A percentile compares a stretch with the other conserved stretches of the same genome.
These are phyloP conservation scores for Isatis tinctoria DNA, from an alignment of 345 rosid species.

Conservation along the genomic window DNA sequence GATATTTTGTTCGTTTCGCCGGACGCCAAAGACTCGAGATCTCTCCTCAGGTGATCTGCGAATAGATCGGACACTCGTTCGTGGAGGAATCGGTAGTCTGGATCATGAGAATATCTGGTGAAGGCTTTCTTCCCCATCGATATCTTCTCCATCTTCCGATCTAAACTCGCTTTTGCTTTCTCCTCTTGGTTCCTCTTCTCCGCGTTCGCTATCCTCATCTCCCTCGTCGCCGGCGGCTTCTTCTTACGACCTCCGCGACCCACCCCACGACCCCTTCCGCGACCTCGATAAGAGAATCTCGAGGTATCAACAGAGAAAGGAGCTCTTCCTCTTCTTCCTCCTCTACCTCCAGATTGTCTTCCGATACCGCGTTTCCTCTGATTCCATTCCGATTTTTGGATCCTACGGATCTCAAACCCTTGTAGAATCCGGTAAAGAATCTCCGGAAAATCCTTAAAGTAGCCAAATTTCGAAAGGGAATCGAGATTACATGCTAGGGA, in stretches of 20 bases:
- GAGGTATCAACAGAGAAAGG: no score
- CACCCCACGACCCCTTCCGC: no score
- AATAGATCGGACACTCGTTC: conserved; percentile 55
- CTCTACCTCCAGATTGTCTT: no score
- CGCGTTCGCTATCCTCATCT: conserved; percentile 16
- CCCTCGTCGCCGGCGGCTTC: conserved; percentile 1
- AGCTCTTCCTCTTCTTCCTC: no score
- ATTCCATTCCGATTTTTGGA: conserved; percentile 39
- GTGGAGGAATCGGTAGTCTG: conserved; percentile 44
- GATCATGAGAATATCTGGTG: conserved; percentile 38
- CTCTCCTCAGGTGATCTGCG: conserved; percentile 32
- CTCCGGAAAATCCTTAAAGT: conserved; percentile 62
- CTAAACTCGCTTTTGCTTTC: conserved; percentile 41
- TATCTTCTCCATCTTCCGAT: conserved; percentile 35
- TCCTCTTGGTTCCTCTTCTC: conserved; percentile 20
- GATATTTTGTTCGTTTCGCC: conserved; percentile 37
- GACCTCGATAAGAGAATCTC: no score
- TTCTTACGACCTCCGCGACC: no score
- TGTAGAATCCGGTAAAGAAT: conserved; percentile 54
- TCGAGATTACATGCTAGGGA: conserved; percentile 53
- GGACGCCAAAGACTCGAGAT: conserved; percentile 30
- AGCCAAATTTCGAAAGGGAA: conserved; percentile 43
- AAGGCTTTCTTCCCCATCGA: conserved; percentile 41
- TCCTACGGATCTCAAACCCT: conserved; percentile 40
- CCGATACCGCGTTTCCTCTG: conserved; percentile 12